Conservation (phyloP, 805 yeast genomes). For the Deakozyma indianensis region DNA sequence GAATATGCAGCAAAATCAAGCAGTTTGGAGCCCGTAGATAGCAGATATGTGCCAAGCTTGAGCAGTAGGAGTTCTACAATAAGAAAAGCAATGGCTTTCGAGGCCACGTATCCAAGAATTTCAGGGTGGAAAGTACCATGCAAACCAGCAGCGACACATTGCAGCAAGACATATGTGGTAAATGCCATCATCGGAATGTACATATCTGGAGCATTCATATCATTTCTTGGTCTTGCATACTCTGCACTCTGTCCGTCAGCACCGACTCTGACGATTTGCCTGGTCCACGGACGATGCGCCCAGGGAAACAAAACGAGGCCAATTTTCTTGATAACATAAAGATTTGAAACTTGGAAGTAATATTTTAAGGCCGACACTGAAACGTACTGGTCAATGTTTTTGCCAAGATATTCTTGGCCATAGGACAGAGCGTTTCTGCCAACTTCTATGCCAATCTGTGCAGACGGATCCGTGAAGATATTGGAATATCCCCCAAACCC, state of each 20-base stretch:
- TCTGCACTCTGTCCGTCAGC: constrained; percentile 23
- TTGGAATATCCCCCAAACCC: constrained; percentile 7
- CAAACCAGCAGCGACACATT: constrained; percentile 76
- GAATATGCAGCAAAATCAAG: constrained; percentile 82
- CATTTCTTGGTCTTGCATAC: constrained; percentile 69
- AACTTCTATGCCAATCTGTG: constrained; percentile 75
- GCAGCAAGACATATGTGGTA: constrained; percentile 69
- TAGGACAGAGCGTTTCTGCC: constrained; percentile 76
- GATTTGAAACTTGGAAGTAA: constrained; percentile 84
- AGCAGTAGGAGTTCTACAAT: constrained; percentile 61
- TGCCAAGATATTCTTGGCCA: constrained; percentile 66
- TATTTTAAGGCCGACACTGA: constrained; percentile 49
- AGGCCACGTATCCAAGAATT: constrained; percentile 71
- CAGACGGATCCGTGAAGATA: constrained; percentile 62
- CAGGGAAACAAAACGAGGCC: constrained; percentile 72
- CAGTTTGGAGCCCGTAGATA: constrained; percentile 53
- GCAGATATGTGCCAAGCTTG: constrained; percentile 68
- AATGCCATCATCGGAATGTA: constrained; percentile 92
- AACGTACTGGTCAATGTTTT: constrained; percentile 41
- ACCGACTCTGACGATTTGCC: constrained; percentile 28
- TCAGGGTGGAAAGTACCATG: constrained; percentile 89
- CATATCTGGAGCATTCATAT: constrained; percentile 89
- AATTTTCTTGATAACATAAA: constrained; percentile 66
- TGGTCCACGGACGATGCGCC: constrained; percentile 69
- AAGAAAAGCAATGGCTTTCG: constrained; percentile 74